Base-by-base conservation (phyloP, 2,329 filamentous ascomycete species). In the Penicillium sp. region DNA sequence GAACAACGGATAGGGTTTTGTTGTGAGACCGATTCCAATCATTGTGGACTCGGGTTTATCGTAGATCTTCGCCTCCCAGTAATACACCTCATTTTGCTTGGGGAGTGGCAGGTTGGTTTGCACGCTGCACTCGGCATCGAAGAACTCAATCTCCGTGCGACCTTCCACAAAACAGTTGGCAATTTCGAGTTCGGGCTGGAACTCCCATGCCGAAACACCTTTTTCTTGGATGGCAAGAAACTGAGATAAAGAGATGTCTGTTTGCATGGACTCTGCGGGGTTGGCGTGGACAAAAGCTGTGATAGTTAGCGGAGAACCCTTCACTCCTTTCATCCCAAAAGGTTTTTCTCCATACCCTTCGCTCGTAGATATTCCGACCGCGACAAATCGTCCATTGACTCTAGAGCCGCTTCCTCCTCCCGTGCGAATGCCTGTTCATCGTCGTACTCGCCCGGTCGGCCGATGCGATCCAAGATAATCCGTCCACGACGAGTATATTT, bases 181-280 rank as follows among this genome's bases (percentile, higher is more conserved):
- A 52, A 96, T 95, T 66, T 98, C 92, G 23, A 96, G 71, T 65
- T 98, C 92, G n/a, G 92, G 92, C 64, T 96, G 92, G 57, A 98
- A 98, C 64, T 98, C 92, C 92, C 92, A 98, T 5, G 92, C 92
- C 4, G 92, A 95, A n/a, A 98, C 90, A 34, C 92, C 92, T 66
- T 98, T 98, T 70, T 98, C 92, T 69, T 98, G 92, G 51, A 98
- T 98, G 28, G 92, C 92, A 42, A 98, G 76, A 62, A 95, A 96
- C 63, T 98, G 92, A 23, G 92, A 96, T 48, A 98, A 71, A 14
- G 92, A 96, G 49, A 98, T 98, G 61, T 98, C 92, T 51, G 92
- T 96, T 57, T 92, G 88, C 41, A 90, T 71, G 6, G 92, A 96
- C 65, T 98, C 92, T 49, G 92, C 88, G 2, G 90, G 92, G 60